A percentile compares a stretch with the other conserved stretches of the same genome.
These are phyloP conservation scores for Chaetothyriales sp. DNA, from an alignment of 2,329 filamentous ascomycete species.

Conservation along the genomic window DNA sequence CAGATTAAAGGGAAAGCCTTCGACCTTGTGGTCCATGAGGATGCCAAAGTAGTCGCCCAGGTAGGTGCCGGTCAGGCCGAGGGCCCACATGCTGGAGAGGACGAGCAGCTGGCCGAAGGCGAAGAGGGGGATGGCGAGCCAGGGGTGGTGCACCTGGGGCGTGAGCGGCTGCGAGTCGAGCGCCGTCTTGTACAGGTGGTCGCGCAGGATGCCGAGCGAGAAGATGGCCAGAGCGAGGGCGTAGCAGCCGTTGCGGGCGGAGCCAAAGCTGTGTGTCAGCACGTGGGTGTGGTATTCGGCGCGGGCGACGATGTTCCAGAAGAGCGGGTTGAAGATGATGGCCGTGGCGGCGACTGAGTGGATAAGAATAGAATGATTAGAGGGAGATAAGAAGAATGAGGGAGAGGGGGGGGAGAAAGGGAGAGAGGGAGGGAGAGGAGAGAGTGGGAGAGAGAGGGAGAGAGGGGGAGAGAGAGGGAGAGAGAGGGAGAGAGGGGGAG, in stretches of 20 bases:
- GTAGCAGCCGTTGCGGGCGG: slow-evolving; percentile 72
- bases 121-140: slow-evolving; percentile 58
- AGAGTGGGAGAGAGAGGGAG: no score
- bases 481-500: no score
- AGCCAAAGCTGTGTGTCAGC: slow-evolving; percentile 77
- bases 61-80: slow-evolving; percentile 91
- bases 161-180: slow-evolving; percentile 63
- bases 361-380: neutral
- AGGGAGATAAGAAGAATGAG: no score
- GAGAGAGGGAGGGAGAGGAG: no score
- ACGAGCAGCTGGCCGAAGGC: slow-evolving; percentile 70
- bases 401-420: no score
- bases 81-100: slow-evolving; percentile 73
- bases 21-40: slow-evolving; percentile 88
- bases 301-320: slow-evolving; percentile 56
- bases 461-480: no score
- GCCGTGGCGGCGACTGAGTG: slow-evolving; percentile 60
- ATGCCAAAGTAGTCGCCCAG: slow-evolving; percentile 98
- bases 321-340: slow-evolving; percentile 94
- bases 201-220: slow-evolving; percentile 75
- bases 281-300: slow-evolving; percentile 83
- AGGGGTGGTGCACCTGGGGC: slow-evolving; percentile 52
- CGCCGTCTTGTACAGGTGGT: slow-evolving; percentile 74
- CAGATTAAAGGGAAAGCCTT: slow-evolving; percentile 80
- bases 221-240: slow-evolving; percentile 81